phyloP scores from a whole-genome alignment of 805 yeast species.

The Dipodascopsis uninucleata region DNA sequence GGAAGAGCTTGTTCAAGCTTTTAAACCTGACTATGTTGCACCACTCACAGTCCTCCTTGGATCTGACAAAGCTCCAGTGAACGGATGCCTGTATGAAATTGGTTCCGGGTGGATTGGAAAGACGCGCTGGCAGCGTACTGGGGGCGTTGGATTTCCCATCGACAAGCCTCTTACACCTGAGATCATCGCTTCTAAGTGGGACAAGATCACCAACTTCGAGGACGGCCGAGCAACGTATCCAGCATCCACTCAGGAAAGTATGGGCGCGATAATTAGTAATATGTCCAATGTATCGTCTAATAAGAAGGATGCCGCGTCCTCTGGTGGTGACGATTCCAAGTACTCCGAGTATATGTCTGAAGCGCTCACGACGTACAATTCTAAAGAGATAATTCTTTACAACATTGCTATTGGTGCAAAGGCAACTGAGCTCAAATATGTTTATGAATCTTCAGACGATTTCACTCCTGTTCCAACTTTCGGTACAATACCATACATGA shows the following conservation, averaged over 20 bases:
- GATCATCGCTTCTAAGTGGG: slow-evolving; percentile 64
- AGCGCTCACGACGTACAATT: slow-evolving; percentile 11
- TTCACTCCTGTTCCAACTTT: slow-evolving; percentile 86
- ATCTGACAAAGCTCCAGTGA: slow-evolving; percentile 66
- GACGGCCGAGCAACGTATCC: slow-evolving; percentile 53
- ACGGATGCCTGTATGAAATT: slow-evolving; percentile 82
- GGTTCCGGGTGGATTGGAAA: slow-evolving; percentile 97
- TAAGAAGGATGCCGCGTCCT: slow-evolving; percentile 40
- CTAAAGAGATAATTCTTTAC: slow-evolving; percentile 58
- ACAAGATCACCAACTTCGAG: slow-evolving; percentile 60
- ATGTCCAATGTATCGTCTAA: slow-evolving; percentile 21
- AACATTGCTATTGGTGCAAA: slow-evolving; percentile 87
- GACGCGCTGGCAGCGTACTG: slow-evolving; percentile 92
- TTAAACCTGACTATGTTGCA: slow-evolving; percentile 84
- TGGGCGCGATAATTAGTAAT: slow-evolving; percentile 69
- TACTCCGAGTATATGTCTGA: slow-evolving; percentile 36
- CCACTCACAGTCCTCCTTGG: slow-evolving; percentile 79
- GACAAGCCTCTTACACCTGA: slow-evolving; percentile 58
- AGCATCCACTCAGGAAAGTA: slow-evolving; percentile 66
- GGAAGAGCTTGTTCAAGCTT: slow-evolving; percentile 73
- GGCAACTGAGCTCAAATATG: slow-evolving; percentile 69
- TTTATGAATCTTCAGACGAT: slow-evolving; percentile 68
- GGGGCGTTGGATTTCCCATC: slow-evolving; percentile 60
- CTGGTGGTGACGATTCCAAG: slow-evolving; percentile 39
- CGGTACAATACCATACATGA: slow-evolving; percentile 85